A percentile compares a stretch with the other conserved stretches of the same genome.
phyloP scores from a whole-genome alignment of 805 yeast genomes.

The Myxozyma geophila region DNA sequence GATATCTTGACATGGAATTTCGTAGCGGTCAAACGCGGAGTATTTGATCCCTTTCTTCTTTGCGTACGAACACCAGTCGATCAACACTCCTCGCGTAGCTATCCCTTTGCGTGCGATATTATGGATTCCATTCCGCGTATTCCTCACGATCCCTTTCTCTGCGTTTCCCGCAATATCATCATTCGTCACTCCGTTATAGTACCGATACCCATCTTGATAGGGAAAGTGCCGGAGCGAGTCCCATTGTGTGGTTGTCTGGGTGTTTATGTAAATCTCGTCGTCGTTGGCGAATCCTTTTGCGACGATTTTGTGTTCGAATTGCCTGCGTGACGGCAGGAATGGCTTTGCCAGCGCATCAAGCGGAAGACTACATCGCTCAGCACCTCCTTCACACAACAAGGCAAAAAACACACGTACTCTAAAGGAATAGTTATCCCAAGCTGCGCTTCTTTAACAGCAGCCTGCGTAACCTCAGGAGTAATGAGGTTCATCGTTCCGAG shows the following conservation, averaged over 20 bases:
- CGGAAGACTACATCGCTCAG: slow-evolving; percentile 1
- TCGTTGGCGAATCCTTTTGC: slow-evolving; percentile 15
- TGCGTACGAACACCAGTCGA: slow-evolving; percentile 13
- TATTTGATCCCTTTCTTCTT: background rate
- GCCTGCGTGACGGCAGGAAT: slow-evolving; percentile 1
- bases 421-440: slow-evolving; percentile 13
- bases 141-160: background rate
- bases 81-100: slow-evolving; percentile 10
- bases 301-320: slow-evolving; percentile 2
- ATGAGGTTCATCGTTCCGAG: slow-evolving; percentile 13
- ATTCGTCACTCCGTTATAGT: slow-evolving; percentile 2
- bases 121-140: slow-evolving; percentile 13
- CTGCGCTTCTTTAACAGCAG: background rate
- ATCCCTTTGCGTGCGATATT: slow-evolving; percentile 10
- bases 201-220: slow-evolving; percentile 2
- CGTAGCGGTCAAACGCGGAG: slow-evolving; percentile 5
- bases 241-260: slow-evolving; percentile 18
- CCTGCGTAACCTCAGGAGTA: slow-evolving; percentile 7
- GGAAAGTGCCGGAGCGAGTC: slow-evolving; percentile 15
- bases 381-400: too few species aligned
- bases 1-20: slow-evolving; percentile 6
- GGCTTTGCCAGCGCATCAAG: slow-evolving; percentile 10
- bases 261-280: slow-evolving; percentile 12
- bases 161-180: slow-evolving; percentile 6
- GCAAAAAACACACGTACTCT: too few species aligned